Base-by-base conservation (phyloP, 2,329 filamentous ascomycete species). In the Xylariales sp. region DNA sequence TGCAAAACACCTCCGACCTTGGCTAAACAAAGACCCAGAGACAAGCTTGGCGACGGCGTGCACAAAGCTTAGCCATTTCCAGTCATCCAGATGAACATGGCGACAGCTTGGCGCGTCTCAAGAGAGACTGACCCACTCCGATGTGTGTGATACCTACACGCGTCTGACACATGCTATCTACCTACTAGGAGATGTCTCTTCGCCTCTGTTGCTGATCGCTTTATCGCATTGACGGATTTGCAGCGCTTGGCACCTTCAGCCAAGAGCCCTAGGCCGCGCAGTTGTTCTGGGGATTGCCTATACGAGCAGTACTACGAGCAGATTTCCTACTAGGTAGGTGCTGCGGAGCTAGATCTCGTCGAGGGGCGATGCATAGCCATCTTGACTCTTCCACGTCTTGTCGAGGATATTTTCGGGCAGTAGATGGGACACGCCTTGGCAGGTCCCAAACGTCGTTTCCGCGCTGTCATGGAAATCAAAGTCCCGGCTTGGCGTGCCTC, bases 101-200 rank as follows among this genome's bases (percentile, higher is more conserved):
- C 68, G 14, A 23, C 36, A 62, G 65, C 79, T 80, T 80, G 78
- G 78, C 79, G 74, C 71, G 79, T 80, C 75, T 79, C 78, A 79
- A 76, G 73, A 75, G 57, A 76, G 75, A 75, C 71, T 76, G 75
- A 78, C 74, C 75, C 75, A 72, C 74, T 55, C 53, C 43, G 2
- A 28, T 43, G 45, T 68, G 57, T 72, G 69, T 23, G 23, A 23
- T 23, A 23, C 23, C 72, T 68, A 71, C 69, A 71, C 67, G 68
- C 69, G 69, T 73, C 71, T 74, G 72, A 74, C 70, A 72, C 68
- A 61, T 39, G 56, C 43, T 52, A 36, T 41, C 39, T 10, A 41
- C 39, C 39, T 41, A 41, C 9, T 14, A 28, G 23, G 32, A 64
- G 50, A 55, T 61, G 30, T 28, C 12, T 65, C 56, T 45, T 52